Evolutionary conservation across 768 basidiomycete genomes (phyloP), one percentile per base, ranked within the genome.

Genomic region (Pisolithus albus): DNA sequence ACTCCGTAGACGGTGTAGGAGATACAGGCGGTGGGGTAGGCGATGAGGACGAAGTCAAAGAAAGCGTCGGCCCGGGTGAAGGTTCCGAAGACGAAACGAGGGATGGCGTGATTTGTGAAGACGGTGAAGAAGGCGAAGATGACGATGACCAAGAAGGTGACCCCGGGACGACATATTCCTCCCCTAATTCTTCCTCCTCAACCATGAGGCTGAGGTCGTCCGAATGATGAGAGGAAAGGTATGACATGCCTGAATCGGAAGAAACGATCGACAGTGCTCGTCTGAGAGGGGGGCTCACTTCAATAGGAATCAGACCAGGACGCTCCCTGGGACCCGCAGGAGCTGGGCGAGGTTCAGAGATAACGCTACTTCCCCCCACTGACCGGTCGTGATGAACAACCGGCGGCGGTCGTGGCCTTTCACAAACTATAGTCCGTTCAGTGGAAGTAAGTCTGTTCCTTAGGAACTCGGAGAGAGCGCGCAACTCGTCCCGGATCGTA

Each of bases 401-500:
- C 23, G 52, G 47, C 0, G 58, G 55, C 30, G 46, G 51, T 49
- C 55, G 51, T 37, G 42, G 9, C 10, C 18, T 23, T 28, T 60
- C 43, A 32, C 57, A 47, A 40, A 57, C 52, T 51, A 61, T 56
- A 46, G 56, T 56, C 50, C 47, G 46, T 11, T 47, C 32, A 57
- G 13, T 38, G 15, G 52, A 47, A 32, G 63, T 55, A 32, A 65
- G 30, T 62, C 53, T 73, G 16, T 72, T 74, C 52, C 75, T 80
- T 16, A 86, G 65, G 54, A 74, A 78, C 26, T 79, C 70, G 0
- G 82, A 77, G 10, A 93, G 72, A 42, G 83, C 80, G 11, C 73
- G 74, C 3, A 95, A 70, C 56, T 88, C 83, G 36, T 83, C 74
- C 52, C 85, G 78, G 37, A 96, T 79, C 0, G 81, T 78, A 47